These are phyloP conservation scores for Ceratocystis papillata DNA, from an alignment of 2,329 filamentous ascomycete genomes.

Conservation along the genomic window DNA sequence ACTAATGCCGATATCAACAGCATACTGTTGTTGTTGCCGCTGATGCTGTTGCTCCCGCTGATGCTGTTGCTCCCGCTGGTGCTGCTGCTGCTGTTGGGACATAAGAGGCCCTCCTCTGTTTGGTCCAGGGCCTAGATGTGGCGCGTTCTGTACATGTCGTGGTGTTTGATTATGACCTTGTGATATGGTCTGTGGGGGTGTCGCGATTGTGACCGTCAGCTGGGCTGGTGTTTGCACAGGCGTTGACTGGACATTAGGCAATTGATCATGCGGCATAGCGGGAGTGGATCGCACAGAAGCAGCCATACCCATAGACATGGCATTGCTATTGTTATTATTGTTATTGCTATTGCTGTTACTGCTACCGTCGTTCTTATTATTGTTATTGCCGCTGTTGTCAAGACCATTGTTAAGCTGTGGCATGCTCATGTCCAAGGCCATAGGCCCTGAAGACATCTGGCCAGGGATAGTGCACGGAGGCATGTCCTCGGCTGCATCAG, in stretches of 20 bases:
- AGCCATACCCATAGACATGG: constrained; percentile 13
- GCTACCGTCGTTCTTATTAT: background rate
- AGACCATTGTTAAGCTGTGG: background rate
- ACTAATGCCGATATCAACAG: background rate
- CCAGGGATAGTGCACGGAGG: constrained; percentile 19
- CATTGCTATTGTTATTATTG: background rate
- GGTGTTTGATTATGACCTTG: constrained; percentile 20
- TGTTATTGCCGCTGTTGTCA: background rate
- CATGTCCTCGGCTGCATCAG: constrained; percentile 36
- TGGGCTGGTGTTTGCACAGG: constrained; percentile 27
- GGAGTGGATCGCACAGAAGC: constrained; percentile 18
- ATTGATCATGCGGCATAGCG: constrained; percentile 17
- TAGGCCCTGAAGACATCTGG: constrained; percentile 18
- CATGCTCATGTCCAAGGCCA: constrained; percentile 24
- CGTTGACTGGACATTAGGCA: constrained; percentile 15
- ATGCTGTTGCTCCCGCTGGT: constrained; percentile 18
- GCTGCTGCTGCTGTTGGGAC: constrained; percentile 22
- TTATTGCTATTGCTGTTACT: background rate
- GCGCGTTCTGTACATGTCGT: constrained; percentile 16
- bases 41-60: constrained; percentile 18
- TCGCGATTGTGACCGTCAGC: constrained; percentile 28
- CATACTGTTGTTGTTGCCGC: constrained; percentile 16
- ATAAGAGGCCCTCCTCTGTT: constrained; percentile 16
- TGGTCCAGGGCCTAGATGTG: constrained; percentile 12
- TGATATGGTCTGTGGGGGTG: constrained; percentile 15